Evolutionary conservation across 495 filamentous ascomycete species (phyloP).

Genomic region (Aspergillus taichungensis): DNA sequence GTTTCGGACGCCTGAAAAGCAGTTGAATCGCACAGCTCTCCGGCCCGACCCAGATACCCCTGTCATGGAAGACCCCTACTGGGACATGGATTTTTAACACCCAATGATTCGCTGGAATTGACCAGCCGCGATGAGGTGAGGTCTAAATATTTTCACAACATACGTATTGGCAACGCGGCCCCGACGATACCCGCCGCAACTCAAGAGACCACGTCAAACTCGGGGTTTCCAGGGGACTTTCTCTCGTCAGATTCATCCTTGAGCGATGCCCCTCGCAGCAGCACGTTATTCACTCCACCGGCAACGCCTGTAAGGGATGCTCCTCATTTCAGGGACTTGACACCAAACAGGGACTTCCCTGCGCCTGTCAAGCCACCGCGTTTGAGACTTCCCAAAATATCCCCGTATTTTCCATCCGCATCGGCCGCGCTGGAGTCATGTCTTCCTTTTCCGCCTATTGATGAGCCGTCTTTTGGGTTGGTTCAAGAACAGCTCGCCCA

Average conservation of each 20-base stretch:
- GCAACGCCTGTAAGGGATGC: neutral
- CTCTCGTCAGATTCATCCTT: conserved; percentile 26
- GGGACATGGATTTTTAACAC: conserved; percentile 31
- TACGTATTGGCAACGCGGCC: neutral
- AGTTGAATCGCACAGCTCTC: too few relatives aligned
- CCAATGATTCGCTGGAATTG: conserved; percentile 33
- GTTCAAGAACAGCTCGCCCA: conserved; percentile 71
- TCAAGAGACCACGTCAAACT: conserved; percentile 6
- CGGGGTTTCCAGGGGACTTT: conserved; percentile 12
- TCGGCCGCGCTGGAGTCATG: conserved; percentile 47
- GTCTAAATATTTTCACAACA: conserved; percentile 30
- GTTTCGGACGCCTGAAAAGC: too few relatives aligned
- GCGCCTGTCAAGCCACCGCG: conserved; percentile 10
- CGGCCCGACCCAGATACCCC: too few relatives aligned
- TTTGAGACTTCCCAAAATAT: conserved; percentile 25
- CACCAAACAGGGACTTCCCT: neutral
- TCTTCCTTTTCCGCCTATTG: conserved; percentile 63
- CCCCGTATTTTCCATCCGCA: conserved; percentile 37
- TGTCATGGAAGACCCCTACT: conserved; percentile 3
- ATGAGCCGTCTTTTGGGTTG: conserved; percentile 57
- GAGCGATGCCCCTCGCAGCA: conserved; percentile 16
- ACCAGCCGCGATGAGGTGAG: conserved; percentile 34
- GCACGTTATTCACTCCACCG: too few relatives aligned
- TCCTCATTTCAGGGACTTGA: too few relatives aligned
- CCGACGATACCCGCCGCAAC: conserved; percentile 9